Conservation (phyloP, 495 filamentous ascomycete species). For the Aspergillus olivimuriae region DNA sequence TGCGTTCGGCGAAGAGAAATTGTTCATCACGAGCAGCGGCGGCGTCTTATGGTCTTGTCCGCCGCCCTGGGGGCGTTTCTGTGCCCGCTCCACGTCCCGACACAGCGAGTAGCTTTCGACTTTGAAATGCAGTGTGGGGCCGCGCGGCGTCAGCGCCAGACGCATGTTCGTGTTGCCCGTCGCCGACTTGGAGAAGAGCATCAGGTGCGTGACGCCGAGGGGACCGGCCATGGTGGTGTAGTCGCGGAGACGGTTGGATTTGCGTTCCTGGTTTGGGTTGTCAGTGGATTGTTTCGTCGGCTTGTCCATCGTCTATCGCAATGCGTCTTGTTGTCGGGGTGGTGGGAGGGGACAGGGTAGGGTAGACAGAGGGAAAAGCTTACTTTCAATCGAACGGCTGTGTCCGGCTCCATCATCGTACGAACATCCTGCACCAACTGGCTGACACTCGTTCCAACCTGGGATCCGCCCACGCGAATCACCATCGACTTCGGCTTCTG, state of each 20-base stretch:
- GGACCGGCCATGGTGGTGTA: conserved; percentile 95
- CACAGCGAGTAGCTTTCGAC: conserved; percentile 95
- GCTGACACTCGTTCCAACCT: conserved; percentile 85
- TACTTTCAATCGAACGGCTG: conserved; percentile 73
- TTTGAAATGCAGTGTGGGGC: conserved; percentile 87
- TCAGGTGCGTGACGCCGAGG: conserved; percentile 85
- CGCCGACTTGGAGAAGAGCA: conserved; percentile 87
- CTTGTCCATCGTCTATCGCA: too few species aligned
- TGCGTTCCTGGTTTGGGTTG: conserved; percentile 87
- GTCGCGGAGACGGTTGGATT: conserved; percentile 83
- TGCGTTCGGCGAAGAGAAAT: conserved; percentile 66
- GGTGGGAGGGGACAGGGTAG: not conserved
- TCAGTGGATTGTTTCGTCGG: too few species aligned
- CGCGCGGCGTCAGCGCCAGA: conserved; percentile 80
- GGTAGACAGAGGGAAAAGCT: not conserved
- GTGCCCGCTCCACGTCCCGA: conserved; percentile 76
- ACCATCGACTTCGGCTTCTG: conserved; percentile 93
- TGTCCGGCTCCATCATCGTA: conserved; percentile 91
- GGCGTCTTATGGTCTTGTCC: conserved; percentile 77
- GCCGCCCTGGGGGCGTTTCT: conserved; percentile 73
- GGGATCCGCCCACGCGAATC: conserved; percentile 89
- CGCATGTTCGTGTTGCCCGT: conserved; percentile 91
- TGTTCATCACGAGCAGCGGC: conserved; percentile 96
- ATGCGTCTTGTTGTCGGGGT: too few species aligned
- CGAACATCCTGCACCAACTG: conserved; percentile 91